phyloP scores from a whole-genome alignment of 108 stramenopile species.

The Parmales sp. region DNA sequence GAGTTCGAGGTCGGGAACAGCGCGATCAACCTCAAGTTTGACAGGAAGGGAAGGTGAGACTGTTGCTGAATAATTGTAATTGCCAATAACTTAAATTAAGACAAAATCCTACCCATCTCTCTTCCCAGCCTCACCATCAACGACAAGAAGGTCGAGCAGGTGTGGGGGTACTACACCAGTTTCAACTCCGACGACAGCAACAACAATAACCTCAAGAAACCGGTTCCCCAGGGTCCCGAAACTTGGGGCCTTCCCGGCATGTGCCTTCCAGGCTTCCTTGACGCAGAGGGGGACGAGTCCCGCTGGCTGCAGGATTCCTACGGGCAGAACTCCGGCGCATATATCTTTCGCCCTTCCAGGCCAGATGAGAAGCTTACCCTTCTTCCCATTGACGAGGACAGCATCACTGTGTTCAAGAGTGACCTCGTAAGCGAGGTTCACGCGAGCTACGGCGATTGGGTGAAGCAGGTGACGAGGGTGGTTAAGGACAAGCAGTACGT shows the following conservation, averaged over 20 bases:
- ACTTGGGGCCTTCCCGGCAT: slow-evolving; percentile 12
- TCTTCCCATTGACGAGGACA: neutral
- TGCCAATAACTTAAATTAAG: too few species aligned
- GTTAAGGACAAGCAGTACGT: slow-evolving; percentile 46
- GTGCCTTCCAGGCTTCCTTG: slow-evolving; percentile 35
- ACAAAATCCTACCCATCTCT: too few species aligned
- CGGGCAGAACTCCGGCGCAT: slow-evolving; percentile 79
- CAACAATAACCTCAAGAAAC: neutral
- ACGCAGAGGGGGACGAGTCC: slow-evolving; percentile 27
- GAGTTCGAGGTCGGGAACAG: slow-evolving; percentile 1
- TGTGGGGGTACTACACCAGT: slow-evolving; percentile 64
- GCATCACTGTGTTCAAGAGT: slow-evolving; percentile 9
- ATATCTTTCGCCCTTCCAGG: slow-evolving; percentile 81
- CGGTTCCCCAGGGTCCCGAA: slow-evolving; percentile 6
- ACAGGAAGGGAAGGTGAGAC: too few species aligned
- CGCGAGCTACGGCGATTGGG: slow-evolving; percentile 65
- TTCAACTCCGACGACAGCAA: slow-evolving; percentile 12
- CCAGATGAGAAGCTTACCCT: slow-evolving; percentile 12
- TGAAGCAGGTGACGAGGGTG: slow-evolving; percentile 67
- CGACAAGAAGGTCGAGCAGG: slow-evolving; percentile 32
- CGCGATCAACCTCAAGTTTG: too few species aligned
- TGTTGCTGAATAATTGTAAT: too few species aligned
- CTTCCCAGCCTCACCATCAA: neutral
- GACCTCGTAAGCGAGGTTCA: slow-evolving; percentile 59
- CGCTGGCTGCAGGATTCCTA: slow-evolving; percentile 26